Percentiles rank a stretch among this genome's conserved stretches.
Evolutionary conservation across 2,329 filamentous ascomycete genomes (phyloP).

Genomic region (Stagonosporopsis vannaccii): DNA sequence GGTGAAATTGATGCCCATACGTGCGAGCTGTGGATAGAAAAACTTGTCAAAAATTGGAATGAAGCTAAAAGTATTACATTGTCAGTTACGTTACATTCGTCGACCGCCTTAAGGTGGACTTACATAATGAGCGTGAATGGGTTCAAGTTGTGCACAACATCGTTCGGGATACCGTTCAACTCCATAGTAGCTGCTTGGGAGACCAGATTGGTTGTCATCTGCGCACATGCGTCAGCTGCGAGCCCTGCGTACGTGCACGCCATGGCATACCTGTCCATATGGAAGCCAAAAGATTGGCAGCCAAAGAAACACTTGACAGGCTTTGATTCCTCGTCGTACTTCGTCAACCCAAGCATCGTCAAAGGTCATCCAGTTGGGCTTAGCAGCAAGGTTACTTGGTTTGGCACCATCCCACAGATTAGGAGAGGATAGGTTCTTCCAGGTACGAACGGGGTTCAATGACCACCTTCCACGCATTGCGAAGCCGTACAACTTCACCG

Average conservation of each 20-base stretch:
- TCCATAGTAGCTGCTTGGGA: constrained; percentile 60
- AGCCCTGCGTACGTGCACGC: neutral
- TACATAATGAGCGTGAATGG: constrained; percentile 75
- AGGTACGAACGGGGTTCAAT: constrained; percentile 61
- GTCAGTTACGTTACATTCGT: neutral
- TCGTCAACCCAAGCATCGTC: constrained; percentile 79
- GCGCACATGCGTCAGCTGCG: neutral
- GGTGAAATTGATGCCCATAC: constrained; percentile 68
- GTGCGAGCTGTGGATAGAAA: constrained; percentile 72
- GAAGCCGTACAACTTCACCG: constrained; percentile 64
- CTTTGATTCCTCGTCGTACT: constrained; percentile 31
- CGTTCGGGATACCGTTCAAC: constrained; percentile 73
- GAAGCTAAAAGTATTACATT: constrained; percentile 44
- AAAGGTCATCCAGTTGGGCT: constrained; percentile 78
- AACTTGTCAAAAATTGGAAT: constrained; percentile 69
- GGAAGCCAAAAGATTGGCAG: constrained; percentile 57
- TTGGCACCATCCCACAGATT: constrained; percentile 60
- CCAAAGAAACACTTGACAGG: constrained; percentile 59
- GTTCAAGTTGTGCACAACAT: constrained; percentile 77
- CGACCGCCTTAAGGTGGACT: neutral
- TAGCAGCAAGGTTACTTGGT: constrained; percentile 64
- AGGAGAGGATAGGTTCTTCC: constrained; percentile 56
- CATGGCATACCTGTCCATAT: constrained; percentile 57
- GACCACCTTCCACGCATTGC: constrained; percentile 69
- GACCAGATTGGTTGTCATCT: constrained; percentile 68